Evolutionary conservation across 176 grass and related monocot genomes (phyloP), one percentile per base, ranked within the genome.

Genomic region (Eragrostis curvula): DNA sequence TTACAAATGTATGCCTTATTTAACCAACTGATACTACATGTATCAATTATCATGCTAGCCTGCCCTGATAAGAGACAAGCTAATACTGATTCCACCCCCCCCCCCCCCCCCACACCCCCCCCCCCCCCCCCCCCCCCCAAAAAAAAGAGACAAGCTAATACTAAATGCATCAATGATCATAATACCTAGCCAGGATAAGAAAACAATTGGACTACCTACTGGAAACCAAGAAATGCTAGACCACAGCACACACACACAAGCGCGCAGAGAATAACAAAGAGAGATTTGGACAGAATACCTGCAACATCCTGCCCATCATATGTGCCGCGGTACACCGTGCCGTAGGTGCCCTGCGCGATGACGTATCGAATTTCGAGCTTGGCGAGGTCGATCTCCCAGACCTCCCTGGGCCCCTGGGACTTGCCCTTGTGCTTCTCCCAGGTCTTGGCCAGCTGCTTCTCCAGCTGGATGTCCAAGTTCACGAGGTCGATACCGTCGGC

Each of bases 291-390:
- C 24, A 16, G 50, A 7, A 6, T 87, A 92, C 93, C 93, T 84
- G 93, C 93, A 39, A 90, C 87, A 70, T 92, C 93, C 57, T 84
- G 87, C 20, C 90, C 85, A 60, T 95, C 87, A 23, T 95, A 95
- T 32, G 85, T 88, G 70, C 87, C 90, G 48, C 90, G 87, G 25
- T 95, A 95, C 6, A 95, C 85, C 8, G 85, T 92, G 25, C 93
- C 93, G 66, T 86, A 95, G 23, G 93, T 92, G 55, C 93, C 93
- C 28, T 84, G 87, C 9, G 90, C 85, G 40, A 88, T 48, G 12
- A 81, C 73, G 29, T 90, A 66, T 13, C 90, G 87, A 66, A 95
- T 88, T 56, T 92, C 85, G 46, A 95, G 82, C 85, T 95, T 92
- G 3, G 82, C 74, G 28, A 79, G 70, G 69, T 95, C 87, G 78